Percentiles rank a stretch among this genome's conserved stretches.
These are phyloP conservation scores for Pythium sukuiense DNA, from an alignment of 352 stramenopile species.

Conservation along the genomic window DNA sequence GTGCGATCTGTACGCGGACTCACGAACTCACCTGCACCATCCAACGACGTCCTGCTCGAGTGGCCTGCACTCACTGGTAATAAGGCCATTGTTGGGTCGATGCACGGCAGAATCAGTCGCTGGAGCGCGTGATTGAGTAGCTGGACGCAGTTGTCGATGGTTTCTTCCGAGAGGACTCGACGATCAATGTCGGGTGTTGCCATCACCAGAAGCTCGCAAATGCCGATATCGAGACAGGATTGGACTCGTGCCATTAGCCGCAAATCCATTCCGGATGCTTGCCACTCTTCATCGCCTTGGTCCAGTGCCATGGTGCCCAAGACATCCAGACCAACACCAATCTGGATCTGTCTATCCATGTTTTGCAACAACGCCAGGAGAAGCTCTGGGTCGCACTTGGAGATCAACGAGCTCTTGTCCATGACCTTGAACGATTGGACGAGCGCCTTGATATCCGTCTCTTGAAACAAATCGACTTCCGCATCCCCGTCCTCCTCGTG, in stretches of 20 bases:
- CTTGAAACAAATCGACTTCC: constrained; percentile 42
- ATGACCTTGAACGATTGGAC: constrained; percentile 68
- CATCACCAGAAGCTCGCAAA: constrained; percentile 77
- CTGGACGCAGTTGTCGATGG: constrained; percentile 77
- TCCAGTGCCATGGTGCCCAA: constrained; percentile 35
- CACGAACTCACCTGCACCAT: not conserved
- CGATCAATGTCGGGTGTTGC: constrained; percentile 67
- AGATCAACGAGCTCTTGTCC: constrained; percentile 61
- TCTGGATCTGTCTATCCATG: constrained; percentile 60
- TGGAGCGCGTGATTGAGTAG: constrained; percentile 62
- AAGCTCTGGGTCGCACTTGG: constrained; percentile 51
- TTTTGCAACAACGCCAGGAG: constrained; percentile 51
- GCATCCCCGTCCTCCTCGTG: constrained; percentile 28
- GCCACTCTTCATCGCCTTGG: constrained; percentile 35
- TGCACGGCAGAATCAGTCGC: constrained; percentile 59
- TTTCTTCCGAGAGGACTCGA: constrained; percentile 76
- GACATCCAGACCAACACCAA: constrained; percentile 33
- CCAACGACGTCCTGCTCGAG: constrained; percentile 1
- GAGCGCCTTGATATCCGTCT: constrained; percentile 59
- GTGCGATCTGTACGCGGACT: constrained; percentile 6
- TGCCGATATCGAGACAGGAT: constrained; percentile 59
- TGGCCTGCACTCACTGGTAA: constrained; percentile 16
- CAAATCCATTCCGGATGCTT: constrained; percentile 34
- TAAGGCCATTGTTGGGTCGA: constrained; percentile 57
- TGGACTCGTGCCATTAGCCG: constrained; percentile 39